phyloP scores from a whole-genome alignment of 164 flowering plant species.

The Vitis cinerea region DNA sequence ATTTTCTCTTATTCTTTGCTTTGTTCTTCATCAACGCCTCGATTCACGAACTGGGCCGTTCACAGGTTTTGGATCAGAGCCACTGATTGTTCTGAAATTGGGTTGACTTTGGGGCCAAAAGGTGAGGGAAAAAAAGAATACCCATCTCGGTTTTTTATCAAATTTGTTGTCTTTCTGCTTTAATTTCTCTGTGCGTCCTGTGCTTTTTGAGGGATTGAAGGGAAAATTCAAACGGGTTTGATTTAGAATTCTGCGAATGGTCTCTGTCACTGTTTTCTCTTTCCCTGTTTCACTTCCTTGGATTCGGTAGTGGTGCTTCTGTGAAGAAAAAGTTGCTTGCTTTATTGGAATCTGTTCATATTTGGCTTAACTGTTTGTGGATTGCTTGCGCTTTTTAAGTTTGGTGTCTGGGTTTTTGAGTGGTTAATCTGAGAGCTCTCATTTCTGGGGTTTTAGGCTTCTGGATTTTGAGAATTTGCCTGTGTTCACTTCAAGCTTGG shows the following conservation, averaged over 20 bases:
- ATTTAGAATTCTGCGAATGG: conserved; percentile 9
- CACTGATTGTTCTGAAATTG: conserved; percentile 11
- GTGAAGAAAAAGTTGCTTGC: conserved; percentile 15
- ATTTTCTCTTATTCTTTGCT: neutral
- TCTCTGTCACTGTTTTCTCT: conserved; percentile 17
- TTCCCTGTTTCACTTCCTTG: conserved; percentile 35
- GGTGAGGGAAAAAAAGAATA: conserved; percentile 9
- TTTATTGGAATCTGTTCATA: conserved; percentile 35
- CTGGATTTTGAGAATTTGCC: neutral
- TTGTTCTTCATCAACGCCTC: conserved; percentile 8
- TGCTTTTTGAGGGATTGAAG: neutral
- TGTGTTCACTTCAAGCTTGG: neutral
- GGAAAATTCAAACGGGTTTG: conserved; percentile 9
- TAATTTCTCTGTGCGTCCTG: conserved; percentile 2
- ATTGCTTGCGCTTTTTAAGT: conserved; percentile 17
- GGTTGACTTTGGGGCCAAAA: conserved; percentile 22
- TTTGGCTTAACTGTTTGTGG: conserved; percentile 16
- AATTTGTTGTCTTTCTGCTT: neutral
- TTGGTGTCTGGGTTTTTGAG: conserved; percentile 15
- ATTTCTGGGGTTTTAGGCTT: conserved; percentile 1
- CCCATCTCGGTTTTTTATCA: neutral
- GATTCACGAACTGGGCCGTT: conserved; percentile 21
- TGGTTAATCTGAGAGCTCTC: conserved; percentile 2
- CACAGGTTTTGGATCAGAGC: conserved; percentile 22
- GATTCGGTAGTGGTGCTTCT: conserved; percentile 27